Base-by-base conservation (phyloP, 176 grass and related monocot genomes). In the Rhipidocladum racemiflorum region DNA sequence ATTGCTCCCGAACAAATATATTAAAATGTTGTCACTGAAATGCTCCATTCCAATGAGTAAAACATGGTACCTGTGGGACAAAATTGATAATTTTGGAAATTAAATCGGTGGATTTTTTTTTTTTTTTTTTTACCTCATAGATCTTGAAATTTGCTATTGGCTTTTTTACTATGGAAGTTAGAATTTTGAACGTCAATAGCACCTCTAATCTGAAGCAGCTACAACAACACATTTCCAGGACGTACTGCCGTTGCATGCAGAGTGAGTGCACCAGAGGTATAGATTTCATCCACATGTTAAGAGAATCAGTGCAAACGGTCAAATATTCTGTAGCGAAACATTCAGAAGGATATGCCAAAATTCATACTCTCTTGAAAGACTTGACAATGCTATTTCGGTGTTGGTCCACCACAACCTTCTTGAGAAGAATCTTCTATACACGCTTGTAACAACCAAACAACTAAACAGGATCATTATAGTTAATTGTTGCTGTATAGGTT, bases 331-430 rank as follows among this genome's bases (percentile, higher is more conserved):
- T 15, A 43, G 25, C 21, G 7, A 12, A 49, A 65, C 53, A 16
- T 70, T 57, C 38, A 32, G 7, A 78, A 25, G 42, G 80, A 76
- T 28, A 9, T 40, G n/a, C n/a, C 71, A 82, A n/a, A 77, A 76
- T 81, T 89, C 21, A 34, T 76, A 36, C 76, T 85, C 70, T 64
- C 20, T 60, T 76, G 35, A 76, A 78, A 75, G 48, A 67, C 72
- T 78, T 78, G 78, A 81, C 38, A 82, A 38, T 66, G 45, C 38
- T 36, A 82, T 38, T 56, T 64, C 18, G 20, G 18, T 45, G 36
- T 35, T 30, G 16, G 3, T 48, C 64, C 36, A 85, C 66, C 79
- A 74, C 74, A 83, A 17, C 56, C n/a, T n/a, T n/a, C 23, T n/a
- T 65, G 29, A 67, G 23, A 16, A 72, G 75, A 68, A 30, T 76